phyloP scores from a whole-genome alignment of 2,329 filamentous ascomycete species.

The Fusarium goolgardi region DNA sequence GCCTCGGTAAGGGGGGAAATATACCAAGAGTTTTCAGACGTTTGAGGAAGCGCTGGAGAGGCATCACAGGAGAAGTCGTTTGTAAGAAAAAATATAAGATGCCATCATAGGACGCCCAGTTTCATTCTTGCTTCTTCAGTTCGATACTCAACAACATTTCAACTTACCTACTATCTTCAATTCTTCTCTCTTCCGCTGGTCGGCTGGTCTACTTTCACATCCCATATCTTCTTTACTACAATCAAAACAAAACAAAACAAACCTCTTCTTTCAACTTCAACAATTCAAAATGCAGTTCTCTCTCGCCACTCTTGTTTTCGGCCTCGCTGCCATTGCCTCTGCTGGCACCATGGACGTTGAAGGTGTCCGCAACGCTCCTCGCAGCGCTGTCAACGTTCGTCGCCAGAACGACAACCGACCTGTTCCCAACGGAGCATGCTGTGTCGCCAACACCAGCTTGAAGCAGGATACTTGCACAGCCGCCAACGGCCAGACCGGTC shows the following conservation, averaged over 20 bases:
- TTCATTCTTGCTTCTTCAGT: slow-evolving; percentile 17
- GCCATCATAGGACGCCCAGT: neutral
- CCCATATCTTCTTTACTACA: slow-evolving; percentile 5
- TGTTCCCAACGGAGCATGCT: slow-evolving; percentile 14
- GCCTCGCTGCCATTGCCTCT: slow-evolving; percentile 18
- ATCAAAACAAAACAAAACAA: slow-evolving; percentile 5
- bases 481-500: slow-evolving; percentile 4
- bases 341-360: slow-evolving; percentile 17
- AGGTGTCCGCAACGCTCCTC: slow-evolving; percentile 15
- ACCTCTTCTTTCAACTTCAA: neutral
- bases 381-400: neutral
- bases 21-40: neutral
- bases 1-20: slow-evolving; percentile 5
- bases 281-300: slow-evolving; percentile 23
- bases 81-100: slow-evolving; percentile 15
- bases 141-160: slow-evolving; percentile 11
- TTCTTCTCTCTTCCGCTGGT: slow-evolving; percentile 27
- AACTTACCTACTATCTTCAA: slow-evolving; percentile 8
- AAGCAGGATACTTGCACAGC: slow-evolving; percentile 23
- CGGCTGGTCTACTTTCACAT: slow-evolving; percentile 19
- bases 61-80: slow-evolving; percentile 1
- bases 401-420: slow-evolving; percentile 14
- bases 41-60: neutral
- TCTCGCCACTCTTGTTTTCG: slow-evolving; percentile 15
- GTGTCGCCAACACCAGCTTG: slow-evolving; percentile 23